These are phyloP conservation scores for Arabidopsis suecica DNA, from an alignment of 345 rosid species.

Conservation along the genomic window DNA sequence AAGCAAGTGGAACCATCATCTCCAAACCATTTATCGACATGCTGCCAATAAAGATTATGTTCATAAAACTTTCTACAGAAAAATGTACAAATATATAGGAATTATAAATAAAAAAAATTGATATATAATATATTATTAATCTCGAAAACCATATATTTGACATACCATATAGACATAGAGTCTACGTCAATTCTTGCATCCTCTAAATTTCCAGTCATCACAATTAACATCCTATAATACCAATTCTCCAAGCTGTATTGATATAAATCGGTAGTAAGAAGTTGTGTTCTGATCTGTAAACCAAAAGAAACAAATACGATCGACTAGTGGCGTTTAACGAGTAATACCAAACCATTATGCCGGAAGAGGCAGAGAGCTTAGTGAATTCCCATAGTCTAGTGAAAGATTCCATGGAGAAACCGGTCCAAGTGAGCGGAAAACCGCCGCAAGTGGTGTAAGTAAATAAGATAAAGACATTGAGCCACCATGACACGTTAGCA, in stretches of 20 bases:
- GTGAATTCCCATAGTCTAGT: slow-evolving; percentile 73
- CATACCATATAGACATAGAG: slow-evolving; percentile 46
- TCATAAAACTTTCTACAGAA: no score
- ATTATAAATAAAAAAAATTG: neutral
- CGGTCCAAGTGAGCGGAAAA: slow-evolving; percentile 62
- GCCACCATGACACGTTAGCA: slow-evolving; percentile 74
- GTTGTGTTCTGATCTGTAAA: neutral
- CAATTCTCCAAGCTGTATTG: slow-evolving; percentile 54
- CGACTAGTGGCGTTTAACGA: neutral
- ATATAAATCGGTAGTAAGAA: neutral
- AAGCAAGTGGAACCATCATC: slow-evolving; percentile 83
- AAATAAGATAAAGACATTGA: slow-evolving; percentile 51
- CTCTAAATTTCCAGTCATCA: slow-evolving; percentile 80
- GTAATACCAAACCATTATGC: slow-evolving; percentile 74
- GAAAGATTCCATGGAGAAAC: slow-evolving; percentile 76
- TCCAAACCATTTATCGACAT: slow-evolving; percentile 83
- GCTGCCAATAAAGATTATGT: slow-evolving; percentile 45
- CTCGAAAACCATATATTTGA: slow-evolving; percentile 39
- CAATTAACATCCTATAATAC: slow-evolving; percentile 59
- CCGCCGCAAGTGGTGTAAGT: slow-evolving; percentile 46
- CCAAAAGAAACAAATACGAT: neutral
- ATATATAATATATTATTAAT: neutral
- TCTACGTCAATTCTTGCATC: slow-evolving; percentile 80
- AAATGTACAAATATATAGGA: no score
- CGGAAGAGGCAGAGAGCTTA: slow-evolving; percentile 82